These are phyloP conservation scores for Epichloe scottii DNA, from an alignment of 2,329 filamentous ascomycete species.

Conservation along the genomic window DNA sequence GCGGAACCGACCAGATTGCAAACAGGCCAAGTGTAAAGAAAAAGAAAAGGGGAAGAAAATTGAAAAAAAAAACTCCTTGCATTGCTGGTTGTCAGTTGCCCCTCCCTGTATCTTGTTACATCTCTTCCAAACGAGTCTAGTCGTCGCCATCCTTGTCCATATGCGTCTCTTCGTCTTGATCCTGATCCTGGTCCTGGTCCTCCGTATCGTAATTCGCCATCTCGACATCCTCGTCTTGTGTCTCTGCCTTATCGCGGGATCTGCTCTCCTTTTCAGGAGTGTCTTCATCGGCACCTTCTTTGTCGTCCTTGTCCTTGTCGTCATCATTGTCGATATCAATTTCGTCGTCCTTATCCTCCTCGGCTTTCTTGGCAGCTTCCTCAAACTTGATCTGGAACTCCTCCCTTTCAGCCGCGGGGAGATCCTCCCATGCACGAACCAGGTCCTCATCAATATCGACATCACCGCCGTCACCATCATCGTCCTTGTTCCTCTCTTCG, in stretches of 20 bases:
- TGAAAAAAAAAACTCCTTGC: conserved; percentile 1
- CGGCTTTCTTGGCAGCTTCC: conserved; percentile 13
- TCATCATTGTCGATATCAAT: conserved; percentile 9
- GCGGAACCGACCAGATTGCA: too few relatives aligned
- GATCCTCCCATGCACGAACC: conserved; percentile 39
- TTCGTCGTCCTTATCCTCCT: conserved; percentile 16
- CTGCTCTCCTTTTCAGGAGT: conserved; percentile 12
- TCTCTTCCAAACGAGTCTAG: neutral
- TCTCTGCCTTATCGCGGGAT: conserved; percentile 16
- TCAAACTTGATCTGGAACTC: conserved; percentile 30
- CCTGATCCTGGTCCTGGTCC: conserved; percentile 16
- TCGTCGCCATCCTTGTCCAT: conserved; percentile 20
- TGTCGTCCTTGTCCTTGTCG: conserved; percentile 5
- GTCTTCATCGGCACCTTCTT: conserved; percentile 7
- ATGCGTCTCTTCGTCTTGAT: conserved; percentile 16
- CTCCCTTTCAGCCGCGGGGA: conserved; percentile 36
- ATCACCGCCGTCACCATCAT: conserved; percentile 14
- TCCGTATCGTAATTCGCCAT: conserved; percentile 35
- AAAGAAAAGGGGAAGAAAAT: neutral
- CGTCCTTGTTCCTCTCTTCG: conserved; percentile 31
- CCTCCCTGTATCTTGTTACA: neutral
- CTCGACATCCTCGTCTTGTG: conserved; percentile 36
- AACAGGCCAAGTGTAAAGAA: neutral
- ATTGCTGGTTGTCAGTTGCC: neutral
- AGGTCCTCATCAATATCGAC: conserved; percentile 41